Evolutionary conservation across 805 yeast species (phyloP).

Genomic region (Sugiyamaella americana): DNA sequence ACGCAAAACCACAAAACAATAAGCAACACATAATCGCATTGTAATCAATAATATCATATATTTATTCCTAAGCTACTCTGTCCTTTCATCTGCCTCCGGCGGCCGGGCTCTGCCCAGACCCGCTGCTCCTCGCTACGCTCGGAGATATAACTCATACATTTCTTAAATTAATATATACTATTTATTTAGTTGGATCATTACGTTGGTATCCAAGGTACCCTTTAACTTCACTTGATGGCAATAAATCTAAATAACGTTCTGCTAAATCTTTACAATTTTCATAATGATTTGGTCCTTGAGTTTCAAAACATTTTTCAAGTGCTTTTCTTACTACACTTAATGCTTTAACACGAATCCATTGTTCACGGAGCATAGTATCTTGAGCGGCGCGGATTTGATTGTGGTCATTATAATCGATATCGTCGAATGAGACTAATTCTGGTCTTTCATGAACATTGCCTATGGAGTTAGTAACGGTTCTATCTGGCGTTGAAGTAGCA

Average conservation of each 20-base stretch:
- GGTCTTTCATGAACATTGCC: slow-evolving; percentile 36
- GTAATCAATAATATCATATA: too few species aligned
- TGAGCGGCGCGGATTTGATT: slow-evolving; percentile 65
- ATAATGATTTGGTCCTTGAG: slow-evolving; percentile 58
- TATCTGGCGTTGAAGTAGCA: too few species aligned
- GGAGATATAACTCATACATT: too few species aligned
- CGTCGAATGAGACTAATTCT: slow-evolving; percentile 75
- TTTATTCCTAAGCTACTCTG: too few species aligned
- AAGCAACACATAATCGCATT: too few species aligned
- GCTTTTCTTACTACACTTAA: slow-evolving; percentile 67
- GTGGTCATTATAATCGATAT: slow-evolving; percentile 66
- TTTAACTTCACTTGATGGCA: slow-evolving; percentile 59
- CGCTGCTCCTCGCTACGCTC: not conserved
- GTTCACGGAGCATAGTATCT: slow-evolving; percentile 70
- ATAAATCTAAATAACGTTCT: slow-evolving; percentile 60
- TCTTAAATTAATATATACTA: not conserved
- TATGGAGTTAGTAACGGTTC: slow-evolving; percentile 2
- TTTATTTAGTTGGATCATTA: slow-evolving; percentile 75
- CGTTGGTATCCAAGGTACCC: slow-evolving; percentile 84
- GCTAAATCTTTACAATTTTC: slow-evolving; percentile 79
- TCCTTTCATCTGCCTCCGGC: not conserved
- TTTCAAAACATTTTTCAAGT: slow-evolving; percentile 60
- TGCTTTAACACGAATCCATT: slow-evolving; percentile 65
- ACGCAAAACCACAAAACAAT: too few species aligned
- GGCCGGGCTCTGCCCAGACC: not conserved